Conservation (phyloP, 495 filamentous ascomycete species). For the Podospora bellae-mahoneyi region DNA sequence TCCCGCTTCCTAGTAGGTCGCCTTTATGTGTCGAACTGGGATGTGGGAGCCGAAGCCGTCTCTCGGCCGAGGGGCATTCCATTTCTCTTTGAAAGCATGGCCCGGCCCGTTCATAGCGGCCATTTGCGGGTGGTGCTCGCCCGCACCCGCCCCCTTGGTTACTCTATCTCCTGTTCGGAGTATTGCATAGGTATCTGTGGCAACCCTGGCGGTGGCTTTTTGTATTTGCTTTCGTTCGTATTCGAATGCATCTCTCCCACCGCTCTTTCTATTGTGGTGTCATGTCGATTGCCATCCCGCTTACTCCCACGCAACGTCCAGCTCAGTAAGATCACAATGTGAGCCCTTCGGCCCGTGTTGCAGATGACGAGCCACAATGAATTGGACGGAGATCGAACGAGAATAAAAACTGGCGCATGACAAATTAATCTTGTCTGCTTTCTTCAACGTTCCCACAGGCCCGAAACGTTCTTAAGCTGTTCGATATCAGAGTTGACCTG, state of each 20-base stretch:
- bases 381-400: neutral
- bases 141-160: neutral
- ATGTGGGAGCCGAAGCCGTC: neutral
- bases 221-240: neutral
- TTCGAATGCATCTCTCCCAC: neutral
- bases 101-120: constrained; percentile 4
- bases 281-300: neutral
- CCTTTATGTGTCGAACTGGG: too few species aligned
- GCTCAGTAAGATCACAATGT: neutral
- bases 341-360: neutral
- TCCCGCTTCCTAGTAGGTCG: too few species aligned
- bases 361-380: neutral
- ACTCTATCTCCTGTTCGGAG: neutral
- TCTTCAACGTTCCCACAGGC: neutral
- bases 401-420: neutral
- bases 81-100: neutral
- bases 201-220: constrained; percentile 16
- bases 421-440: neutral
- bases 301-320: neutral
- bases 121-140: neutral
- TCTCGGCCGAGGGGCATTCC: constrained; percentile 9
- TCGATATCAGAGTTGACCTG: neutral
- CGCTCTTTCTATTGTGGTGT: neutral
- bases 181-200: neutral
- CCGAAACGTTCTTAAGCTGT: neutral